Evolutionary conservation across 129 eudicot species (phyloP).

Genomic region (Ambrosia artemisiifolia): DNA sequence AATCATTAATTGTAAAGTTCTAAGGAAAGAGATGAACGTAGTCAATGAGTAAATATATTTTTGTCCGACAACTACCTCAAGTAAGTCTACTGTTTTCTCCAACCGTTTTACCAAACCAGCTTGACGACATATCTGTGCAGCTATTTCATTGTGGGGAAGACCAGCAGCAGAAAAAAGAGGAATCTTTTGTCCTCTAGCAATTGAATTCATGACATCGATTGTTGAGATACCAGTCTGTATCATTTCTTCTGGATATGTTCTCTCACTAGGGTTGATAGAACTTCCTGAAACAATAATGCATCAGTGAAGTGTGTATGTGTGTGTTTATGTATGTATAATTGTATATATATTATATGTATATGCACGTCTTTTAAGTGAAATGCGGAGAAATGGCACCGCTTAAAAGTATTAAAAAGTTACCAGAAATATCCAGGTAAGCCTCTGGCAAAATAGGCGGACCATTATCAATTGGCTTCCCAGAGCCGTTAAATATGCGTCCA

Average conservation of each 20-base stretch:
- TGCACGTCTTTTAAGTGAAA: background rate
- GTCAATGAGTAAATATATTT: background rate
- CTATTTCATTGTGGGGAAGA: conserved; percentile 98
- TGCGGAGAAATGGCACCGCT: background rate
- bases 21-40: background rate
- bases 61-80: conserved; percentile 50
- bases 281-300: conserved; percentile 55
- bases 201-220: conserved; percentile 96
- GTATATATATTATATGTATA: background rate
- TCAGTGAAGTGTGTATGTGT: background rate
- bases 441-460: conserved; percentile 96
- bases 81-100: conserved; percentile 77
- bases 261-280: conserved; percentile 96
- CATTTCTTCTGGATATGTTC: conserved; percentile 99
- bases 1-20: background rate
- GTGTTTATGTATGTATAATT: background rate
- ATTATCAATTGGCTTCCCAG: conserved; percentile 95
- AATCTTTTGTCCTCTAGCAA: conserved; percentile 98
- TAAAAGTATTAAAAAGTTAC: conserved; percentile 28
- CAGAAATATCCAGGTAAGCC: conserved; percentile 87
- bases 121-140: conserved; percentile 98
- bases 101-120: conserved; percentile 98
- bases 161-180: conserved; percentile 99
- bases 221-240: conserved; percentile 98
- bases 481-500: conserved; percentile 96